Base-by-base conservation (phyloP, 139 green algal genomes). In the Haematococcus lacustris region DNA sequence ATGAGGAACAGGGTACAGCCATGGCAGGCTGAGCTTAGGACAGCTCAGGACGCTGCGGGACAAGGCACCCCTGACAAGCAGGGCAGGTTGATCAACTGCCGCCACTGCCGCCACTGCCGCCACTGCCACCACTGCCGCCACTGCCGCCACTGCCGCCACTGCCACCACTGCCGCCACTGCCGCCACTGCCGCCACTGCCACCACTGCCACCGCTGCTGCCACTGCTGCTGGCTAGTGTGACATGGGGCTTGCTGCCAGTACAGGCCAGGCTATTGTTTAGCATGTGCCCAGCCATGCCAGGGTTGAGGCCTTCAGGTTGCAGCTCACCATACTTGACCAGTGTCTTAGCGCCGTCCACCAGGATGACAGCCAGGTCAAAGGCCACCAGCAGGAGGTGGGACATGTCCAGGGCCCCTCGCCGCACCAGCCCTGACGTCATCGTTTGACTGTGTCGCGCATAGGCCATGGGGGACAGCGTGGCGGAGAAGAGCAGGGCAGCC, bases 301-400 rank as follows among this genome's bases (percentile, higher is more conserved):
- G 21, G 25, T 25, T 25, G 17, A 28, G 47, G 47, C 47, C 47
- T 3, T 34, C 33, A 21, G 6, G 43, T 9, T 50, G 1, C 3
- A 35, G 35, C 76, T 25, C 74, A 76, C 69, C 71, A 38, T 75
- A 87, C 63, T 78, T 65, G 43, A 82, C 38, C 38, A 77, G 41
- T 9, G 75, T 82, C 71, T 81, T 85, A 25, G 21, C 30, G 1
- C 73, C 78, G 23, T 86, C 80, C 2, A 86, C 68, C 7, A 64
- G 39, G 1, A 80, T 64, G 7, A 82, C 33, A 0, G 37, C 66
- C 41, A 71, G 63, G 43, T 88, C 83, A 53, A 82, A 84, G 1
- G 47, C 73, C n/a, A 73, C 71, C 60, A 88, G 77, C 68, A 88
- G 61, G 6, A 64, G 28, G 3, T 73, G 40, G 3, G 61, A 51